Evolutionary conservation across 1,139 yeast genomes (phyloP), one percentile per base, ranked within the genome.

Genomic region (Magnusiomyces sp.): DNA sequence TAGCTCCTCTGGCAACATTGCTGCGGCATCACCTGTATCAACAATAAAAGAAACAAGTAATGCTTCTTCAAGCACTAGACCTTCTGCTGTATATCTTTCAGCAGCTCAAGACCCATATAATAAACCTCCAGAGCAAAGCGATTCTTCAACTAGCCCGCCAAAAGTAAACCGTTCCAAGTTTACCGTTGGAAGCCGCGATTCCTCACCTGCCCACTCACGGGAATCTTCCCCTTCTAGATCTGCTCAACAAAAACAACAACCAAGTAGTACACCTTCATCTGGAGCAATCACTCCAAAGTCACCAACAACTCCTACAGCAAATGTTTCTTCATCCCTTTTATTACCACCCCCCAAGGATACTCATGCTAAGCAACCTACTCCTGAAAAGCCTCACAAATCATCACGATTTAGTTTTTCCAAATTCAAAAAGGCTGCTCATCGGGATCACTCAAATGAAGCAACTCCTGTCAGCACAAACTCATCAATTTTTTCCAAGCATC

Each of bases 231-330:
- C 60, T 7, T 38, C 55, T 34, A 56, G 70, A 13, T 61, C 64
- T 1, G 67, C 67, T 13, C 65, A 56, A 6, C 57, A 56, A 16
- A 58, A 60, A 38, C 57, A 56, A 16, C 58, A 60, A 38, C 54
- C 58, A n/a, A 56, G 56, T 7, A 23, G 29, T 23, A 23, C 29
- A 23, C 29, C 29, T 23, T 23, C 29, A 23, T 23, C 29, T 7
- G 29, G 29, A 7, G 65, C 66, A 23, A 63, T 67, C 36, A 65
- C 68, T 4, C 67, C 70, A 7, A 58, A 70, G 43, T 67, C 67
- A 47, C 66, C 64, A 42, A 68, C 68, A 51, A 58, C 61, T 39
- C 62, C 59, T 47, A 55, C 55, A 45, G 36, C 51, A 23, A 27
- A 16, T 27, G 29, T 33, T 33, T 17, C 52, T 43, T 50, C 52